These are phyloP conservation scores for Triticum dicoccoides DNA, from an alignment of 176 grass and related monocot genomes.

Conservation along the genomic window DNA sequence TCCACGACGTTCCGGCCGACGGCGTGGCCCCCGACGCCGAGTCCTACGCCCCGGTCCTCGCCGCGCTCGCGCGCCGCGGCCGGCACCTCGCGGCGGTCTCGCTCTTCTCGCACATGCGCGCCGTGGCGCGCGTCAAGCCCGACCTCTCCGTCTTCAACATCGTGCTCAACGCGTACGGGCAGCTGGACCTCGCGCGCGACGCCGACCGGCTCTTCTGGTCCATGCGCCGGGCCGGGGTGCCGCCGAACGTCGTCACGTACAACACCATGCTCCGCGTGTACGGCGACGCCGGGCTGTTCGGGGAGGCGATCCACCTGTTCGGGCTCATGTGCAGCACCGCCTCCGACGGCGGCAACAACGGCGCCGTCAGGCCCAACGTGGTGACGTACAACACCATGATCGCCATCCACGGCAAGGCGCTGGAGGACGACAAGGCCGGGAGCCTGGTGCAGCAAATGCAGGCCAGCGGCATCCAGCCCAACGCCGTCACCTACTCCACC, in stretches of 20 bases:
- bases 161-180: conserved; percentile 83
- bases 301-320: conserved; percentile 89
- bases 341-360: background rate
- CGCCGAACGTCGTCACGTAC: conserved; percentile 77
- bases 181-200: conserved; percentile 77
- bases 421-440: conserved; percentile 90
- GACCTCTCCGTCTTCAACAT: conserved; percentile 89
- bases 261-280: conserved; percentile 98
- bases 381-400: conserved; percentile 98
- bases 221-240: conserved; percentile 66
- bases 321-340: conserved; percentile 57
- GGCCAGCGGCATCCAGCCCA: conserved; percentile 59
- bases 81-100: conserved; percentile 72
- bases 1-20: conserved; percentile 62
- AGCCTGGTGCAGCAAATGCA: conserved; percentile 85
- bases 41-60: conserved; percentile 78
- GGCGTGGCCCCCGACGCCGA: conserved; percentile 62
- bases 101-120: conserved; percentile 84
- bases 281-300: conserved; percentile 86
- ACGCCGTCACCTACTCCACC: conserved; percentile 89
- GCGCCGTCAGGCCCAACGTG: conserved; percentile 66
- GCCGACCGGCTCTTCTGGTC: conserved; percentile 89
- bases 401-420: conserved; percentile 80
- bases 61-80: conserved; percentile 65
- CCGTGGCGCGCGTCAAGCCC: conserved; percentile 54